phyloP scores from a whole-genome alignment of 1,284 basidiomycete species.

The Cystobasidiaceae sp. region DNA sequence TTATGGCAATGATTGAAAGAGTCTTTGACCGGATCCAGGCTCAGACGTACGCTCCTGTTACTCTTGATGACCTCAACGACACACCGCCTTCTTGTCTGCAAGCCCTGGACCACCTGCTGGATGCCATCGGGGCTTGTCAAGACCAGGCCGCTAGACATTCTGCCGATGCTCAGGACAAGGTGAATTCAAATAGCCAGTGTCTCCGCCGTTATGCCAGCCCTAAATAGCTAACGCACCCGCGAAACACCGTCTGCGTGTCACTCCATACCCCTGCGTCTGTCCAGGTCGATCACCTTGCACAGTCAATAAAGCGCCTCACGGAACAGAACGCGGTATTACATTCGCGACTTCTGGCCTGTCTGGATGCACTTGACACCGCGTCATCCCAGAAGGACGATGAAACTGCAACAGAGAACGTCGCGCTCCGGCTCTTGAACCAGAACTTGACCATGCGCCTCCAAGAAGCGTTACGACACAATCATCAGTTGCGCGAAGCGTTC shows the following conservation, averaged over 20 bases:
- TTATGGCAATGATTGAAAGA: background rate
- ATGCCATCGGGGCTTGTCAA: background rate
- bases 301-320: slow-evolving; percentile 9
- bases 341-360: slow-evolving; percentile 13
- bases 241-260: too few relatives aligned
- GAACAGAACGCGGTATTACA: slow-evolving; percentile 17
- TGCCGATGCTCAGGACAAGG: background rate
- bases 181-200: too few relatives aligned
- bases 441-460: slow-evolving; percentile 2
- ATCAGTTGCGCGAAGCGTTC: background rate
- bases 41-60: slow-evolving; percentile 3
- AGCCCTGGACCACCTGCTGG: slow-evolving; percentile 1
- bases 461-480: background rate
- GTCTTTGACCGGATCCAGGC: background rate
- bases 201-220: too few relatives aligned
- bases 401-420: background rate
- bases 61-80: slow-evolving; percentile 1
- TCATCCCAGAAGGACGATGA: background rate
- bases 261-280: background rate
- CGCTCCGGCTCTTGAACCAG: slow-evolving; percentile 11
- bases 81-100: slow-evolving; percentile 1
- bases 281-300: background rate
- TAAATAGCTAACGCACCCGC: too few relatives aligned
- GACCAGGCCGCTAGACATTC: background rate
- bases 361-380: background rate